phyloP scores from a whole-genome alignment of 129 eudicot genomes.

The Arctium lappa region DNA sequence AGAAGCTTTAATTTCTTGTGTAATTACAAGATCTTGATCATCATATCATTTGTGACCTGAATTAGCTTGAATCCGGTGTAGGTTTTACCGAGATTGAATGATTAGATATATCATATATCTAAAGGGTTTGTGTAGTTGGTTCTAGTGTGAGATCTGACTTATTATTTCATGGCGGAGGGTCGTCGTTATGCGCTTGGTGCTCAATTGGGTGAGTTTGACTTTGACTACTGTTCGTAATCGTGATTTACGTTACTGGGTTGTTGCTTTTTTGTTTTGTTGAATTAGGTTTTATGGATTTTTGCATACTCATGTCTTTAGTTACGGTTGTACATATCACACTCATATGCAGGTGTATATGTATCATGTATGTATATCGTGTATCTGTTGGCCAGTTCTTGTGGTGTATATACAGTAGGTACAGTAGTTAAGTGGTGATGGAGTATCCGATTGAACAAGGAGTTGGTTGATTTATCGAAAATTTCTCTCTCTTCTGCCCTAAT shows the following conservation, averaged over 20 bases:
- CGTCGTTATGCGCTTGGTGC: conserved; percentile 64
- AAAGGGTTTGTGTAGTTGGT: conserved; percentile 1
- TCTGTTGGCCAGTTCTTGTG: conserved; percentile 5
- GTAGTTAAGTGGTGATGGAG: conserved; percentile 8
- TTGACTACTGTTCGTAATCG: not conserved
- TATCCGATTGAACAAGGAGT: conserved; percentile 6
- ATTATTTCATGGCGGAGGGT: conserved; percentile 49
- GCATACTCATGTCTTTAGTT: not conserved
- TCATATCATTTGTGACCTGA: not conserved
- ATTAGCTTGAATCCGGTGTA: not conserved
- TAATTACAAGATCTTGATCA: conserved; percentile 18
- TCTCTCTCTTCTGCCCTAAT: not conserved
- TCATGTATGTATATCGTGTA: not conserved
- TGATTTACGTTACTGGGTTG: not conserved
- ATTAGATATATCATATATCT: not conserved
- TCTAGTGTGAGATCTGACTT: conserved; percentile 29
- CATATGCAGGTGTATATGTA: not conserved
- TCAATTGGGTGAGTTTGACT: conserved; percentile 53
- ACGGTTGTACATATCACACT: not conserved
- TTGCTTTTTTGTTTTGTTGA: not conserved
- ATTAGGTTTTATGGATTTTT: conserved; percentile 18
- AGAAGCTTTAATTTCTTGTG: not conserved
- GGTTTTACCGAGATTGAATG: conserved; percentile 8
- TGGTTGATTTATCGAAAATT: not conserved
- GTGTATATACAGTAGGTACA: not conserved